A percentile compares a stretch with the other conserved stretches of the same genome.
These are phyloP conservation scores for Dioscorea alata DNA, from an alignment of 106 monocot genomes.

Conservation along the genomic window DNA sequence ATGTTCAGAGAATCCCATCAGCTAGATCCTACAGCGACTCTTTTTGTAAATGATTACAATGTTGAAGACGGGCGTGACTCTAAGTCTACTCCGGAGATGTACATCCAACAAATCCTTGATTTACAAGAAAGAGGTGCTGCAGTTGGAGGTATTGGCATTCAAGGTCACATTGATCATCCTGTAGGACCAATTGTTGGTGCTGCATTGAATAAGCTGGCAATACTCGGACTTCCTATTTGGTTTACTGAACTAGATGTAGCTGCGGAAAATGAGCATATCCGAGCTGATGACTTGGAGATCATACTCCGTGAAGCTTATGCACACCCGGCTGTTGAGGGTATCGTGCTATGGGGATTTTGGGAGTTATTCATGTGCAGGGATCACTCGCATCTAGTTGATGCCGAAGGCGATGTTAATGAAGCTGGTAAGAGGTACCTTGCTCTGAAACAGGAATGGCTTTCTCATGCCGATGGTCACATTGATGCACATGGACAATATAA, in stretches of 20 bases:
- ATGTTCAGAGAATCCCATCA: slow-evolving; percentile 77
- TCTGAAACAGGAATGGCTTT: slow-evolving; percentile 72
- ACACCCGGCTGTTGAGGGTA: slow-evolving; percentile 78
- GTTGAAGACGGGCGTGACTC: slow-evolving; percentile 81
- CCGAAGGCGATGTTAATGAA: slow-evolving; percentile 74
- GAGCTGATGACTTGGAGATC: slow-evolving; percentile 93
- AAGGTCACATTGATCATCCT: slow-evolving; percentile 77
- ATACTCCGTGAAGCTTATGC: slow-evolving; percentile 77
- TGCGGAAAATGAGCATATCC: slow-evolving; percentile 64
- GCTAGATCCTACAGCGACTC: slow-evolving; percentile 62
- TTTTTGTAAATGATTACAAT: slow-evolving; percentile 95
- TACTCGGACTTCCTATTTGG: slow-evolving; percentile 86
- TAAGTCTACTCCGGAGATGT: slow-evolving; percentile 74
- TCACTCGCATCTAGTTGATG: slow-evolving; percentile 64
- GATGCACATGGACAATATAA: slow-evolving; percentile 41
- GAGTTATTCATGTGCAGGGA: slow-evolving; percentile 75
- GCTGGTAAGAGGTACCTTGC: slow-evolving; percentile 73
- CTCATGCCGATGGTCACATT: slow-evolving; percentile 36
- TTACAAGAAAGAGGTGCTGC: slow-evolving; percentile 73
- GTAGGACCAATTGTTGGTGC: slow-evolving; percentile 62
- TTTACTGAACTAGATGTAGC: slow-evolving; percentile 84
- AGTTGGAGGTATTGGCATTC: slow-evolving; percentile 77
- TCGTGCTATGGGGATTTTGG: slow-evolving; percentile 89
- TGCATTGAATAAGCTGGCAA: slow-evolving; percentile 69
- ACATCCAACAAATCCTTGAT: slow-evolving; percentile 64